Percentiles rank a stretch among this genome's conserved stretches.
These are phyloP conservation scores for Pseudogymnoascus sp. DNA, from an alignment of 2,329 filamentous ascomycete genomes.

Conservation along the genomic window DNA sequence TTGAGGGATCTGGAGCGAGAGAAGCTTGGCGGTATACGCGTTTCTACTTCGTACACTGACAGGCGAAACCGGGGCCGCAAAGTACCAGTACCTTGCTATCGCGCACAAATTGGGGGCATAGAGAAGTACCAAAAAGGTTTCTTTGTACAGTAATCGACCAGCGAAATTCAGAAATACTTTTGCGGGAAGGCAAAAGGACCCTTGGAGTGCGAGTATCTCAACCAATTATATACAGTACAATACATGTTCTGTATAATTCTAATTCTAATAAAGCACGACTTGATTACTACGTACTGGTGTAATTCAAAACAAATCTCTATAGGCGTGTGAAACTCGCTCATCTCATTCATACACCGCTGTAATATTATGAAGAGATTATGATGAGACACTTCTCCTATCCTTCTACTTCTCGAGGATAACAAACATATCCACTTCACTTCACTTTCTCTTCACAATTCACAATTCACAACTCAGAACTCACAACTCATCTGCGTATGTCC, in stretches of 20 bases:
- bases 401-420: background rate
- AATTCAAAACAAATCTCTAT: background rate
- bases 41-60: background rate
- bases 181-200: background rate
- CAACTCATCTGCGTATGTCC: background rate
- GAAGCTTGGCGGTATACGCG: background rate
- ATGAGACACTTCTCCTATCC: constrained; percentile 6
- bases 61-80: background rate
- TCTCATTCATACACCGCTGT: background rate
- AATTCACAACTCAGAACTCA: background rate
- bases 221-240: constrained; percentile 1
- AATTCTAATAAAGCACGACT: background rate
- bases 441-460: background rate
- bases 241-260: background rate
- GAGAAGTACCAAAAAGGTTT: background rate
- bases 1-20: constrained; percentile 4
- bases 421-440: background rate
- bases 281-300: background rate
- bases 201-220: background rate
- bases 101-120: background rate
- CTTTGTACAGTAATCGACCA: background rate
- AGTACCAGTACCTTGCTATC: background rate
- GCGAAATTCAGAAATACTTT: constrained; percentile 3
- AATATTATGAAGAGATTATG: constrained; percentile 6
- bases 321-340: constrained; percentile 1